Conservation (phyloP, 805 yeast genomes). For the Citeromyces nyonsensis region DNA sequence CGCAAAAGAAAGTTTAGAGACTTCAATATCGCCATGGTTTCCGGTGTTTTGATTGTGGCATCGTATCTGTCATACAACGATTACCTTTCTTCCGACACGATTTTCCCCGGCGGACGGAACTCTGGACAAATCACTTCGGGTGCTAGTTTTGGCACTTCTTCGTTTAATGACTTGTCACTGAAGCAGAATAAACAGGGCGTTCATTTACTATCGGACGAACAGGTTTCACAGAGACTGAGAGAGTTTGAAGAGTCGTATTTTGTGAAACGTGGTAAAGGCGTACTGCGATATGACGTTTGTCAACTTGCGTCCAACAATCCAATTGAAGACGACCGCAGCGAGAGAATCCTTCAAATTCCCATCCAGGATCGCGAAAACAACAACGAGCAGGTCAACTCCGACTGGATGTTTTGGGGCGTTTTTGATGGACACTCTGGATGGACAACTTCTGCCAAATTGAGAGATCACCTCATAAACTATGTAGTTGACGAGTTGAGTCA, state of each 20-base stretch:
- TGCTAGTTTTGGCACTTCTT: conserved; percentile 22
- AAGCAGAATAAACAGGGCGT: conserved; percentile 34
- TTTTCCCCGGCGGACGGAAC: conserved; percentile 3
- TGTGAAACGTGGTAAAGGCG: conserved; percentile 80
- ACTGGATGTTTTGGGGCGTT: conserved; percentile 91
- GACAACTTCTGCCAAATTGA: conserved; percentile 75
- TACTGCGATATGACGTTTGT: conserved; percentile 72
- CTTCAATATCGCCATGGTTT: conserved; percentile 11
- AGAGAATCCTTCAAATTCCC: conserved; percentile 62
- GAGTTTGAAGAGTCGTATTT: conserved; percentile 65
- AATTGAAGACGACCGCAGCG: conserved; percentile 87
- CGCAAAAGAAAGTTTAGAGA: conserved; percentile 13
- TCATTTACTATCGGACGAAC: conserved; percentile 45
- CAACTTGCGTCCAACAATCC: conserved; percentile 89
- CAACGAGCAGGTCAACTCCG: conserved; percentile 28
- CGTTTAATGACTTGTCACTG: conserved; percentile 21
- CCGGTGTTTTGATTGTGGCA: conserved; percentile 16
- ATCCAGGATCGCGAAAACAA: conserved; percentile 42
- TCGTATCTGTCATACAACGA: conserved; percentile 15
- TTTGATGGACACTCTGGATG: conserved; percentile 98
- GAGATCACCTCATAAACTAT: conserved; percentile 61
- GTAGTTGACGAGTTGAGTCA: conserved; percentile 69
- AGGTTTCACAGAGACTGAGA: conserved; percentile 54
- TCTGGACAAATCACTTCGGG: conserved; percentile 3
- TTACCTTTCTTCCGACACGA: conserved; percentile 15